Conservation (phyloP, 192 early-diverging fungal genomes). For the Mortierella claussenii region DNA sequence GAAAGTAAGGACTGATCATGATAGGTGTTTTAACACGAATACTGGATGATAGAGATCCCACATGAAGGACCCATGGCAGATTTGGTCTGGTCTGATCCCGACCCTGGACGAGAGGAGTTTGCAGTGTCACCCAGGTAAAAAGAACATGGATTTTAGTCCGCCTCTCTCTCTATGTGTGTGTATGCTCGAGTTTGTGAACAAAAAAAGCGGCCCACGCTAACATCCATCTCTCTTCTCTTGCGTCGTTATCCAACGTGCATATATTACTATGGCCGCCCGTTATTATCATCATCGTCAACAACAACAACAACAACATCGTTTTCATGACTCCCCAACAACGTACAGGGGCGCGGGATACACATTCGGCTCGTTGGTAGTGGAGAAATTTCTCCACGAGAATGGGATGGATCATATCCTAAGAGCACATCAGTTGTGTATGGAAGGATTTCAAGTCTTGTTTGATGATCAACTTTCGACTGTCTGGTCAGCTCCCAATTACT, state of each 20-base stretch:
- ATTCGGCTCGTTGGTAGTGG: conserved; percentile 83
- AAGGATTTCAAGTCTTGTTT: conserved; percentile 82
- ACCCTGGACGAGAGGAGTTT: conserved; percentile 81
- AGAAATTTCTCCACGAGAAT: conserved; percentile 83
- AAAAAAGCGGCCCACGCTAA: no score
- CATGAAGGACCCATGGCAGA: conserved; percentile 96
- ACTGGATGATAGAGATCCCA: conserved; percentile 95
- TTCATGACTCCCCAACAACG: no score
- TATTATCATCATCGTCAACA: background rate
- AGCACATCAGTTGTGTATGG: conserved; percentile 91
- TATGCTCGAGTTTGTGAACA: background rate
- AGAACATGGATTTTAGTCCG: no score
- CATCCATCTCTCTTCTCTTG: no score
- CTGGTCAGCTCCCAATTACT: conserved; percentile 90
- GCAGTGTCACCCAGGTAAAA: conserved; percentile 76
- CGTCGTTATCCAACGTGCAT: no score
- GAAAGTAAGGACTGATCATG: no score
- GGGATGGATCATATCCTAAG: conserved; percentile 82
- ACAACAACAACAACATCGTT: no score
- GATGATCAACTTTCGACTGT: conserved; percentile 89
- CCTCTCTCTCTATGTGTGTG: no score
- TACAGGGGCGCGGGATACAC: conserved; percentile 87
- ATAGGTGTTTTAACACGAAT: no score
- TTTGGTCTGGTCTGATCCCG: conserved; percentile 92
- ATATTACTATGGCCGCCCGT: no score